A percentile compares a stretch with the other conserved stretches of the same genome.
Evolutionary conservation across 345 rosid genomes (phyloP).

Genomic region (Eucalyptus pauciflora): DNA sequence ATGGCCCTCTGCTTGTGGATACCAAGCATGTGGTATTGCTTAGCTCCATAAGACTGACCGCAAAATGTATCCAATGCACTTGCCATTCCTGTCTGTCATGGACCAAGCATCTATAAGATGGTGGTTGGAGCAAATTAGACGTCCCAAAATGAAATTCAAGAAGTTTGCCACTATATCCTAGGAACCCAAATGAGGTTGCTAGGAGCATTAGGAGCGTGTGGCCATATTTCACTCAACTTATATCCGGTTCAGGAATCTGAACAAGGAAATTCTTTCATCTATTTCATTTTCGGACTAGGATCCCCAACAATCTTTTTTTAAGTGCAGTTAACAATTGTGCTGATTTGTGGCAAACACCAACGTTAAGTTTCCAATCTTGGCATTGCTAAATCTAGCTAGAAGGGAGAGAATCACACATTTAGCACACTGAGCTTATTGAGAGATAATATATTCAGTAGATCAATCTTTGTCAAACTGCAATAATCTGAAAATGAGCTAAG

Average conservation of each 20-base stretch:
- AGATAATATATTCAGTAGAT: not conserved
- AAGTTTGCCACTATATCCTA: not conserved
- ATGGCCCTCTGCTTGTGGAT: constrained; percentile 13
- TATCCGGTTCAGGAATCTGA: not conserved
- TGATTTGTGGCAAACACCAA: not conserved
- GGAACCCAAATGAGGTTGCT: not conserved
- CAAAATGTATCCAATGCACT: not conserved
- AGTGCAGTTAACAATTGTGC: not conserved
- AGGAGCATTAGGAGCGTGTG: not conserved
- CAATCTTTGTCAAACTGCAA: not conserved
- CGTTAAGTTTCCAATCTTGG: not conserved
- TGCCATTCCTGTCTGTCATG: constrained; percentile 9
- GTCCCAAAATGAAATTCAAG: not conserved
- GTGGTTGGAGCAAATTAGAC: not conserved
- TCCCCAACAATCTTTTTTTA: not conserved
- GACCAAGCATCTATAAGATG: not conserved
- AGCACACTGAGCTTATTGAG: not conserved
- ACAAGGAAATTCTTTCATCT: not conserved
- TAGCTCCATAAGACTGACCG: not conserved
- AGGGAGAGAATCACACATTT: not conserved
- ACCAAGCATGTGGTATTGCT: constrained; percentile 7
- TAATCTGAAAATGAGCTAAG: not conserved
- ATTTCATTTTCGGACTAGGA: not conserved
- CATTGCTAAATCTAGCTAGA: not conserved
- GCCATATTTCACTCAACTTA: not conserved